Percentiles rank a stretch among this genome's conserved stretches.
Conservation (phyloP, 2,329 filamentous ascomycete species). For the Botryotinia narcissicola region DNA sequence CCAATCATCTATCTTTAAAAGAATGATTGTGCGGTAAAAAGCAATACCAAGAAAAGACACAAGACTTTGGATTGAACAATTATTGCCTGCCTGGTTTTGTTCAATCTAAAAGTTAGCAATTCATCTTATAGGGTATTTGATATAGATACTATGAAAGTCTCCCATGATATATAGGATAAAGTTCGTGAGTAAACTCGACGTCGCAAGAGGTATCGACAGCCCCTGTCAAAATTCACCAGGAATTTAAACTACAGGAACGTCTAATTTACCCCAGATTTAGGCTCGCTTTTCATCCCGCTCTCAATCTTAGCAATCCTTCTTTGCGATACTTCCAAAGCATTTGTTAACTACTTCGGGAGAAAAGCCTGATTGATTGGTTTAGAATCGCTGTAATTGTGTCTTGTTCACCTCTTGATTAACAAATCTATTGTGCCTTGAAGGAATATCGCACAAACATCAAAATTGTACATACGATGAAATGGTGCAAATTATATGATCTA, state of each 20-base stretch:
- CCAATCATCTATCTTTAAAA: neutral
- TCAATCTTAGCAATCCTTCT: neutral
- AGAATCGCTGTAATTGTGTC: too few species aligned
- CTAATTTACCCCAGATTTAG: neutral
- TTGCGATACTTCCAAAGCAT: too few species aligned
- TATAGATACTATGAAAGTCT: neutral
- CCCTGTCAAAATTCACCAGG: neutral
- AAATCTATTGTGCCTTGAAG: neutral
- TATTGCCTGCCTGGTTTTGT: neutral
- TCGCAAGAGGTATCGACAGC: neutral
- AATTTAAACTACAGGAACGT: neutral
- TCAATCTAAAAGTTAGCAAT: neutral
- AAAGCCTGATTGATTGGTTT: too few species aligned
- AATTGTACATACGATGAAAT: neutral
- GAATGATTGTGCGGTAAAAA: neutral
- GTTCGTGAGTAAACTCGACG: neutral
- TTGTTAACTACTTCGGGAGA: too few species aligned
- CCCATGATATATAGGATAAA: neutral
- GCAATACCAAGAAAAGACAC: neutral
- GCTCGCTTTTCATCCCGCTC: neutral
- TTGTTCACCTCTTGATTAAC: too few species aligned
- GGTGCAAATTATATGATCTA: neutral
- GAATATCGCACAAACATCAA: neutral
- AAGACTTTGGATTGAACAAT: neutral
- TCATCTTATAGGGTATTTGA: neutral